A percentile compares a stretch with the other conserved stretches of the same genome.
These are phyloP conservation scores for Russula abietina DNA, from an alignment of 768 basidiomycete species.

Conservation along the genomic window DNA sequence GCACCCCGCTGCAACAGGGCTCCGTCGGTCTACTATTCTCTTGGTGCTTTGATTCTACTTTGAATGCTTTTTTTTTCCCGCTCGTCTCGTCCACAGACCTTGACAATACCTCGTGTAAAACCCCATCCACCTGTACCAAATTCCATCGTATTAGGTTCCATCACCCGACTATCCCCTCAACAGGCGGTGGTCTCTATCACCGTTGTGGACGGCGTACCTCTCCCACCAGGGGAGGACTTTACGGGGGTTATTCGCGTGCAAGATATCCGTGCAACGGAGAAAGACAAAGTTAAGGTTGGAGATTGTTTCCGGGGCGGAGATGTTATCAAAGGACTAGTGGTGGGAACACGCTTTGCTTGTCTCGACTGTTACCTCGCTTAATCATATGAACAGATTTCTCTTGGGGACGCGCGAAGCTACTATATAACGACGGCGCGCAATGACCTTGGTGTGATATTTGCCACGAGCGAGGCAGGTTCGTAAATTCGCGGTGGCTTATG, in stretches of 20 bases:
- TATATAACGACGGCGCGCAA: slow-evolving; percentile 88
- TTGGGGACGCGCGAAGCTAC: slow-evolving; percentile 88
- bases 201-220: slow-evolving; percentile 79
- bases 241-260: slow-evolving; percentile 81
- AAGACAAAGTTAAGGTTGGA: slow-evolving; percentile 81
- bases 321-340: slow-evolving; percentile 80
- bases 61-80: slow-evolving; percentile 26
- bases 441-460: slow-evolving; percentile 87
- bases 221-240: slow-evolving; percentile 83
- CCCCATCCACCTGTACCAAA: slow-evolving; percentile 69
- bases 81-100: slow-evolving; percentile 36
- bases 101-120: slow-evolving; percentile 59
- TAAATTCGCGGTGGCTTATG: slow-evolving; percentile 10
- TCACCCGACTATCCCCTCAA: slow-evolving; percentile 75
- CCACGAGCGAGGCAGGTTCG: slow-evolving; percentile 78
- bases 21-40: slow-evolving; percentile 50
- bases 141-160: slow-evolving; percentile 73
- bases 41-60: slow-evolving; percentile 21
- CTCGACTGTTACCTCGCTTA: not conserved
- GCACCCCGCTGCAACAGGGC: slow-evolving; percentile 53
- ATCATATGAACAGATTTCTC: slow-evolving; percentile 60
- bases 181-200: slow-evolving; percentile 81
- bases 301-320: slow-evolving; percentile 92
- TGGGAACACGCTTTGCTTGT: slow-evolving; percentile 37
- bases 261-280: slow-evolving; percentile 86